A percentile compares a stretch with the other conserved stretches of the same genome.
These are phyloP conservation scores for Volvariella volvacea DNA, from an alignment of 1,284 basidiomycete species.

Conservation along the genomic window DNA sequence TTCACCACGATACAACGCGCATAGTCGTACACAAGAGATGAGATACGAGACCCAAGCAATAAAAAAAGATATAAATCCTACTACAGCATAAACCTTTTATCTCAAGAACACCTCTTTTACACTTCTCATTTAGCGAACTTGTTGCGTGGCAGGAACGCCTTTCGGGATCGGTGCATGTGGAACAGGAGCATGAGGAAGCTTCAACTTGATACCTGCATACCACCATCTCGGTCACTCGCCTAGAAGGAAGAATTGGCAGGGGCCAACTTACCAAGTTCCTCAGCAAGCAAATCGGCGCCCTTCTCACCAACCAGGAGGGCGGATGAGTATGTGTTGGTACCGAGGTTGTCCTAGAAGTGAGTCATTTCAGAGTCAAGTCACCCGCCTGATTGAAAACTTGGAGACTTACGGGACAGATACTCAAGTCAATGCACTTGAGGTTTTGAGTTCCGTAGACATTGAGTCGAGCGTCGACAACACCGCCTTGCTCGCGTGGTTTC, in stretches of 20 bases:
- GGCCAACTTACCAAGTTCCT: conserved; percentile 48
- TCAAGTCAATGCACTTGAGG: conserved; percentile 62
- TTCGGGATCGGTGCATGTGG: conserved; percentile 61
- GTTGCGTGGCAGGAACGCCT: conserved; percentile 49
- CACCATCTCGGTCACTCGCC: neutral
- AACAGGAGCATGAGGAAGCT: conserved; percentile 57
- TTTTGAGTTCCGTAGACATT: conserved; percentile 68
- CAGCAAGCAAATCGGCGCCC: conserved; percentile 52
- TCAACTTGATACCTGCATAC: conserved; percentile 49
- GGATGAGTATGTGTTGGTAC: conserved; percentile 68
- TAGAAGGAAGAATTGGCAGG: neutral
- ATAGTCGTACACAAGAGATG: too few relatives aligned
- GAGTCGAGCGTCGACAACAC: conserved; percentile 67
- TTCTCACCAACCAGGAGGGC: conserved; percentile 66
- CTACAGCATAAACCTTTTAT: too few relatives aligned
- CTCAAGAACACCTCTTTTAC: too few relatives aligned
- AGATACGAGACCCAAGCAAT: too few relatives aligned
- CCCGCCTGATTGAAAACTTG: too few relatives aligned
- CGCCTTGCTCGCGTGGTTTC: conserved; percentile 72
- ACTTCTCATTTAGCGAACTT: conserved; percentile 23
- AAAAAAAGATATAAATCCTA: too few relatives aligned
- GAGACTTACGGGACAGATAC: conserved; percentile 55
- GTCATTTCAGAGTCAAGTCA: too few relatives aligned
- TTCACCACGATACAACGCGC: too few relatives aligned
- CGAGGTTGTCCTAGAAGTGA: conserved; percentile 52